Percentiles rank a stretch among this genome's conserved stretches.
Evolutionary conservation across 2,329 filamentous ascomycete species (phyloP).

Genomic region (Pleoardoris graminearum): DNA sequence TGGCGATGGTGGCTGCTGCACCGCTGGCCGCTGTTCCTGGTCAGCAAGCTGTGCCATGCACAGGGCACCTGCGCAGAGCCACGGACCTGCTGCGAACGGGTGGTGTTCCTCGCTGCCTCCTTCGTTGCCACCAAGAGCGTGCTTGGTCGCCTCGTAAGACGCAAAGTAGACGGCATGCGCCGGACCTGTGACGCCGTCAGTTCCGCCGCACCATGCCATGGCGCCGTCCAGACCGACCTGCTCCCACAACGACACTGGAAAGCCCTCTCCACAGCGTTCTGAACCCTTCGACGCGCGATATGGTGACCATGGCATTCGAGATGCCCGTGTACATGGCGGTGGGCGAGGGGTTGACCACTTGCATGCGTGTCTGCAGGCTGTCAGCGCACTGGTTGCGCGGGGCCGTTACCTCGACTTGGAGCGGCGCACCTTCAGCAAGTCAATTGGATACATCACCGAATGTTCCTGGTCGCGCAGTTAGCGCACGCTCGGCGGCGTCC

Average conservation of each 20-base stretch:
- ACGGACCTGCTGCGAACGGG: slow-evolving; percentile 83
- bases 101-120: slow-evolving; percentile 86
- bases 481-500: slow-evolving; percentile 17
- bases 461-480: slow-evolving; percentile 70
- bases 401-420: not conserved
- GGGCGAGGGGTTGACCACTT: slow-evolving; percentile 83
- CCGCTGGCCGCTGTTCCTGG: slow-evolving; percentile 75
- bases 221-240: slow-evolving; percentile 61
- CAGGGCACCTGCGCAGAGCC: not conserved
- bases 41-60: slow-evolving; percentile 37
- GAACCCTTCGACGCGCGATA: slow-evolving; percentile 86
- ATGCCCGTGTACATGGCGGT: slow-evolving; percentile 85
- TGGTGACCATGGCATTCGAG: slow-evolving; percentile 88
- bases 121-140: slow-evolving; percentile 90
- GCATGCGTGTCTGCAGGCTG: slow-evolving; percentile 85
- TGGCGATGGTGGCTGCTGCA: slow-evolving; percentile 92
- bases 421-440: slow-evolving; percentile 84
- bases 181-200: slow-evolving; percentile 65
- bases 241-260: slow-evolving; percentile 93
- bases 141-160: slow-evolving; percentile 96
- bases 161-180: slow-evolving; percentile 98
- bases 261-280: slow-evolving; percentile 94
- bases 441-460: slow-evolving; percentile 98
- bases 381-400: slow-evolving; percentile 23
- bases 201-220: slow-evolving; percentile 12